These are phyloP conservation scores for Leishmania amazonensis DNA, from an alignment of 208 protist species.

Conservation along the genomic window DNA sequence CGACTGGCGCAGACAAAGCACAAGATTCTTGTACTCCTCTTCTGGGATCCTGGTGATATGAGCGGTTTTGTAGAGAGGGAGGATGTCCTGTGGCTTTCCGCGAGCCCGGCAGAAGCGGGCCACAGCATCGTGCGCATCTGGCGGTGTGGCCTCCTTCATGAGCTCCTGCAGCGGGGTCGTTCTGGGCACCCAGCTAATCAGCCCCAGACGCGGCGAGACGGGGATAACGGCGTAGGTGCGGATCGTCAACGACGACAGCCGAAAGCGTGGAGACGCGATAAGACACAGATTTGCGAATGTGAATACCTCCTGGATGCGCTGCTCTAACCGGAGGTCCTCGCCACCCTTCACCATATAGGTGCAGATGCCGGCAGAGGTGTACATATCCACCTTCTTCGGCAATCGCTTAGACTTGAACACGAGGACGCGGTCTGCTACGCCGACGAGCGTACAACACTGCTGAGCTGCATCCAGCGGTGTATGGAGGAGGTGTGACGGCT, in stretches of 20 bases:
- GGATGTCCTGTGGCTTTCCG: neutral
- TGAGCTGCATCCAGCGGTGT: constrained; percentile 1
- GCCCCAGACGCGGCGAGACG: constrained; percentile 78
- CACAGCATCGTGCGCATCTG: neutral
- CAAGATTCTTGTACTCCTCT: constrained; percentile 11
- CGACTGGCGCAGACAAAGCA: constrained; percentile 15
- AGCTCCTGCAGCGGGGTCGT: constrained; percentile 55
- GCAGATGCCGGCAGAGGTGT: constrained; percentile 73
- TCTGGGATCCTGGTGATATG: neutral
- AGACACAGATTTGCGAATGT: constrained; percentile 79
- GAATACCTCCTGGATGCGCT: constrained; percentile 94
- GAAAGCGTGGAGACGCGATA: constrained; percentile 1
- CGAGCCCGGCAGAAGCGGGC: neutral
- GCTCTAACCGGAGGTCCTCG: constrained; percentile 94
- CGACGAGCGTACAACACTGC: constrained; percentile 22
- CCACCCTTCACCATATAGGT: constrained; percentile 94
- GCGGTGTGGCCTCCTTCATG: constrained; percentile 1
- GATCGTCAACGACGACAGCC: constrained; percentile 37
- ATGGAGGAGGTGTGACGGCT: constrained; percentile 13
- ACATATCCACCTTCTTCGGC: constrained; percentile 89
- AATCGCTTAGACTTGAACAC: constrained; percentile 85
- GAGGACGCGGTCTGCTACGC: constrained; percentile 60
- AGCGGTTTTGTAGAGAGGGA: neutral
- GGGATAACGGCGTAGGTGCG: constrained; percentile 91
- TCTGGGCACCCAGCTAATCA: constrained; percentile 91